Evolutionary conservation across 2,329 filamentous ascomycete genomes (phyloP).

Genomic region (Colletotrichum cuscutae): DNA sequence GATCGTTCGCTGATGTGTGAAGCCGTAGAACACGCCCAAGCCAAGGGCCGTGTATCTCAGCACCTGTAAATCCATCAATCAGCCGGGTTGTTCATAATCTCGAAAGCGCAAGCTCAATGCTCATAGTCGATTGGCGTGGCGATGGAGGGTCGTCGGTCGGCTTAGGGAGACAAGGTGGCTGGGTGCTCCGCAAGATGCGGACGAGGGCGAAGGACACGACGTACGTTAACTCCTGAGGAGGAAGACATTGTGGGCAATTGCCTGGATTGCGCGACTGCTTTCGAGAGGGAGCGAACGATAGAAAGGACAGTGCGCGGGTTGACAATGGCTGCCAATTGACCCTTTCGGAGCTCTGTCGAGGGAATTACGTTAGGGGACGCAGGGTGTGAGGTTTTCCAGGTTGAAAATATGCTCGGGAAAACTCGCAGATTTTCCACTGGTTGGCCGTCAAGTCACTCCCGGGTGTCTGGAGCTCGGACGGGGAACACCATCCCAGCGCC

Average conservation of each 20-base stretch:
- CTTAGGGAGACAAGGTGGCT: constrained; percentile 19
- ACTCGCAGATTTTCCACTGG: constrained; percentile 56
- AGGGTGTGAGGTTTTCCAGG: constrained; percentile 47
- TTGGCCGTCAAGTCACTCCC: constrained; percentile 28
- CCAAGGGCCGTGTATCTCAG: constrained; percentile 96
- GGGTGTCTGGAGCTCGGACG: constrained; percentile 45
- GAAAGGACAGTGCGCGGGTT: constrained; percentile 46
- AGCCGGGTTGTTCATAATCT: constrained; percentile 29
- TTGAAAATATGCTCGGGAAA: constrained; percentile 56
- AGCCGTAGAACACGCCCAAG: constrained; percentile 92
- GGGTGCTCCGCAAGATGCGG: constrained; percentile 17
- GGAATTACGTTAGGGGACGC: constrained; percentile 49
- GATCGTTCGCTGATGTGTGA: constrained; percentile 91
- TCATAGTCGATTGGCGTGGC: not conserved
- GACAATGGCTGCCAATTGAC: constrained; percentile 58
- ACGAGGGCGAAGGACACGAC: constrained; percentile 44
- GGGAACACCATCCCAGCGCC: constrained; percentile 28
- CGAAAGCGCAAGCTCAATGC: not conserved
- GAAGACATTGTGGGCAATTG: constrained; percentile 67
- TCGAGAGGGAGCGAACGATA: constrained; percentile 47
- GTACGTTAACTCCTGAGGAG: constrained; percentile 76
- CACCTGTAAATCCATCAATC: constrained; percentile 70
- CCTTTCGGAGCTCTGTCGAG: constrained; percentile 50
- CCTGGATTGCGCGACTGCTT: constrained; percentile 55
- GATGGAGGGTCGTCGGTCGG: constrained; percentile 31